Conservation (phyloP, 139 green algal genomes). For the Trebouxia sp. region DNA sequence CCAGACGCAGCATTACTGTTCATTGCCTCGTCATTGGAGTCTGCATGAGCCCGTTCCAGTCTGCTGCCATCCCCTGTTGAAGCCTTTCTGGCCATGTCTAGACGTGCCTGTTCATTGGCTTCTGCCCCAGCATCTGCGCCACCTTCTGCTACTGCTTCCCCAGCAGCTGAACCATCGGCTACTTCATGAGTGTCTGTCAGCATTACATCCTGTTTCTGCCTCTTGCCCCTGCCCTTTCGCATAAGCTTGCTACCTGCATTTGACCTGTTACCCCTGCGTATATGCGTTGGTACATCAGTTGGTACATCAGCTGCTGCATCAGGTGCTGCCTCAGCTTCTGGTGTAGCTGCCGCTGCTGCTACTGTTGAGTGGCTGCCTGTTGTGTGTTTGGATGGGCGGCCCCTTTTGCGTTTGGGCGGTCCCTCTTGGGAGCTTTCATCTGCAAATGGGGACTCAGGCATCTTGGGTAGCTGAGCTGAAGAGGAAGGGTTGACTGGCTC, state of each 20-base stretch:
- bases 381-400: too few relatives aligned
- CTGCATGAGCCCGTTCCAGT: not conserved
- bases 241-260: too few relatives aligned
- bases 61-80: constrained; percentile 18
- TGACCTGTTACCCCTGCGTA: too few relatives aligned
- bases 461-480: not conserved
- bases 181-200: not conserved
- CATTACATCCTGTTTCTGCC: not conserved
- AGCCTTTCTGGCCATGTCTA: constrained; percentile 12
- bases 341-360: too few relatives aligned
- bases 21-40: not conserved
- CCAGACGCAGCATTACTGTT: not conserved
- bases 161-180: not conserved
- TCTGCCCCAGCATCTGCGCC: not conserved
- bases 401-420: not conserved
- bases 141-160: not conserved
- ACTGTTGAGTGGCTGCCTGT: too few relatives aligned
- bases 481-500: not conserved
- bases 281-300: too few relatives aligned
- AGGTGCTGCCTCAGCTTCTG: not conserved
- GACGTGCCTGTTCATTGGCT: not conserved
- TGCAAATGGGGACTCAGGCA: not conserved
- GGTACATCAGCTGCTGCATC: not conserved
- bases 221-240: not conserved
- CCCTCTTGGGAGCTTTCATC: constrained; percentile 3